Evolutionary conservation across 202 grass and related monocot genomes (phyloP), one percentile per base, ranked within the genome.

Genomic region (Zizania palustris): DNA sequence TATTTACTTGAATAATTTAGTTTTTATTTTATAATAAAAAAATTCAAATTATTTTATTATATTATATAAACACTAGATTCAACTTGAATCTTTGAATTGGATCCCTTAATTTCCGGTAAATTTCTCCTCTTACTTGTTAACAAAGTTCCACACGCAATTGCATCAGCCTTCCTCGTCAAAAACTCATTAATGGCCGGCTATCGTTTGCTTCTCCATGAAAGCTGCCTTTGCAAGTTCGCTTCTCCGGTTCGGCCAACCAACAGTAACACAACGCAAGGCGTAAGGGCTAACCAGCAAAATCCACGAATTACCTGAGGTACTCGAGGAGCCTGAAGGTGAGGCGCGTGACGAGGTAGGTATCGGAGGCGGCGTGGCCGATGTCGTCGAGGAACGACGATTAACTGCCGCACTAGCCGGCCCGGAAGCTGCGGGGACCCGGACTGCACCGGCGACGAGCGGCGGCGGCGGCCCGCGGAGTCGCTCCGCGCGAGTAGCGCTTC

Each of bases 271-370:
- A 54, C 51, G 0, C 51, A n/a, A n/a, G n/a, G n/a, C n/a, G n/a
- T n/a, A 36, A 51, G 46, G 45, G 59, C 0, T n/a, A 50, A 35
- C 41, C 41, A 40, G 4, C n/a, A n/a, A n/a, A 0, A 69, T 61
- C 11, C 11, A 6, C 9, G 66, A 44, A 72, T 76, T 94, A 98
- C 96, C 96, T 91, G 62, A 98, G 91, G 82, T 76, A 98, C 75
- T 63, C 80, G 37, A 98, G 91, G 11, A 98, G 91, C 12, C 50
- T 85, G 76, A 95, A 81, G 66, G 96, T 45, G 65, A 98, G 91
- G 56, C 91, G 83, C 54, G 87, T 92, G 63, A 98, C 82, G 68
- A 95, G 91, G 81, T 95, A 98, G 0, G 96, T 95, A 80, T 95
- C 96, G 43, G 91, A 88, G 16, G 96, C 96, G 43, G 96, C 96